Evolutionary conservation across 2,329 filamentous ascomycete genomes (phyloP), one percentile per base, ranked within the genome.

Genomic region (Ceratocystis destructans): DNA sequence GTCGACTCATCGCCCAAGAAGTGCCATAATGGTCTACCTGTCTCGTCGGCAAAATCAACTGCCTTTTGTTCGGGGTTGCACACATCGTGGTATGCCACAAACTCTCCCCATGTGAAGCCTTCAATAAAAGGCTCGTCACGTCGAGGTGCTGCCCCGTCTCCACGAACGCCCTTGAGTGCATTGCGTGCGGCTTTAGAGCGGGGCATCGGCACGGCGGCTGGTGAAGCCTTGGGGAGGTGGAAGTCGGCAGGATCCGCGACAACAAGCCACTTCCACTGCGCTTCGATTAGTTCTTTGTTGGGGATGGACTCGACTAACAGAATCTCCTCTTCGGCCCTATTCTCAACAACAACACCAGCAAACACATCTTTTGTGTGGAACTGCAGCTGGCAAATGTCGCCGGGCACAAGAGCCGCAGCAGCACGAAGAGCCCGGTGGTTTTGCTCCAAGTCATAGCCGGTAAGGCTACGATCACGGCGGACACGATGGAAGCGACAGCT

Each of bases 401-500:
- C 88, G 68, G 81, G 78, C 71, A 86, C 83, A 67, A 96, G 79
- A 1, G 81, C 81, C 64, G 81, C 81, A 1, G 90, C 90, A 55
- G 86, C 87, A 67, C 85, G 81, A 64, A 82, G 81, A 66, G 94
- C 83, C 69, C 85, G 83, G 66, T 83, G 79, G 73, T 88, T 87
- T 64, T 83, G 81, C 71, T 94, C 91, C 69, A 94, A 77, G 1
- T 80, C 77, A 65, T 89, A 84, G 45, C 83, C 82, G 65, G 89
- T 84, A 63, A 86, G 75, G 70, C 88, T 89, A 76, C 87, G 90
- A 69, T 90, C 86, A 72, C 94, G 86, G 78, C 94, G 96, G 15
- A 88, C 85, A 62, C 94, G 85, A 75, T 99, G 94, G 76, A 96
- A 96, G 68, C 92, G 89, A 77, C 94, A 99, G 71, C 89, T 90